phyloP scores from a whole-genome alignment of 257 asterid species.

The Capsicum pubescens region DNA sequence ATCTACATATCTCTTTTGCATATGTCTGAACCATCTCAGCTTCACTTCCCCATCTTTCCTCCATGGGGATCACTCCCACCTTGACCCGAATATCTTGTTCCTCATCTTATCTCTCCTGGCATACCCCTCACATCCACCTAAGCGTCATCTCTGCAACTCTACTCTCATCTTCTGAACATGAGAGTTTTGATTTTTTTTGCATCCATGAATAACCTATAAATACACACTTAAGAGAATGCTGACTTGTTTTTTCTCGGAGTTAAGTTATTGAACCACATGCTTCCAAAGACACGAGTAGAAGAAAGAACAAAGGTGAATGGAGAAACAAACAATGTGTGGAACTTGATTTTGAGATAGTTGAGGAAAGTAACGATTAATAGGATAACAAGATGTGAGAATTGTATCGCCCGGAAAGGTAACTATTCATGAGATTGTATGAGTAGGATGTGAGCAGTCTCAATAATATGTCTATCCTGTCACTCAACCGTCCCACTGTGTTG shows the following conservation, averaged over 20 bases:
- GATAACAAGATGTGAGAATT: conserved; percentile 1
- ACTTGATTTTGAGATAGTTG: background rate
- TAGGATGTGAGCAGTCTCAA: background rate
- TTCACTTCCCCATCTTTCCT: too few relatives aligned
- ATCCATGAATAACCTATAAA: background rate
- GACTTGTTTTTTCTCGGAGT: conserved; percentile 5
- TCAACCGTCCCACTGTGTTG: background rate
- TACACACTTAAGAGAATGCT: background rate
- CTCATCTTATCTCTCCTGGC: too few relatives aligned
- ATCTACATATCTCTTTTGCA: too few relatives aligned
- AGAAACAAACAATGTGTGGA: background rate
- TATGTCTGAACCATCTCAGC: too few relatives aligned
- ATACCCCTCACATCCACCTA: too few relatives aligned
- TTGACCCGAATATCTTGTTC: too few relatives aligned
- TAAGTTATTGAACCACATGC: background rate
- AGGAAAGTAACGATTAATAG: background rate
- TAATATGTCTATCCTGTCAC: background rate
- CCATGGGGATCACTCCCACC: too few relatives aligned
- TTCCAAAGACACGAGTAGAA: background rate
- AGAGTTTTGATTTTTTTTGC: background rate
- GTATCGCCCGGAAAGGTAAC: background rate
- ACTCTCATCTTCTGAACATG: too few relatives aligned
- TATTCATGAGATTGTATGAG: background rate
- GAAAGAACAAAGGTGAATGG: background rate
- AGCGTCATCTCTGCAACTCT: too few relatives aligned